Evolutionary conservation across 2,329 filamentous ascomycete genomes (phyloP).

Genomic region (Scedosporium boydii): DNA sequence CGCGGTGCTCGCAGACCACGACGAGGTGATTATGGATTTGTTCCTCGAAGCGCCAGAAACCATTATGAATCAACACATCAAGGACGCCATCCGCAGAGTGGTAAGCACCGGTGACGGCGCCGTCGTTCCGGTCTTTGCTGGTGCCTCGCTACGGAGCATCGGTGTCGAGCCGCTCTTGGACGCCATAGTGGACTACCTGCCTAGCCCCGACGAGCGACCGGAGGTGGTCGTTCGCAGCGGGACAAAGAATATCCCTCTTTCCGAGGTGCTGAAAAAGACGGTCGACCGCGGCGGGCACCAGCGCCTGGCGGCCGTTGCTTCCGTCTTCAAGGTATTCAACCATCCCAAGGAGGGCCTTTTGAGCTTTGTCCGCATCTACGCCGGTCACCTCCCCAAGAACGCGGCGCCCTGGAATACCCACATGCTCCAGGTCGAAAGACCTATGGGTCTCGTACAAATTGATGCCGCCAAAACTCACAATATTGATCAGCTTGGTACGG

Average conservation of each 20-base stretch:
- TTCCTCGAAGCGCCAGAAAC: conserved; percentile 74
- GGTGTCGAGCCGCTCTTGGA: conserved; percentile 89
- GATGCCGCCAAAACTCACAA: conserved; percentile 83
- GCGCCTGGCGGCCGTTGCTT: conserved; percentile 41
- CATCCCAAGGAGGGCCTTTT: conserved; percentile 78
- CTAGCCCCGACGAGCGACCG: conserved; percentile 70
- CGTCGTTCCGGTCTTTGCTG: conserved; percentile 82
- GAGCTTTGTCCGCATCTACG: conserved; percentile 88
- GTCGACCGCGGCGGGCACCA: conserved; percentile 25
- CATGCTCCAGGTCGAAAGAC: conserved; percentile 66
- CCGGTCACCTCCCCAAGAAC: conserved; percentile 67
- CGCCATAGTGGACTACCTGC: conserved; percentile 78
- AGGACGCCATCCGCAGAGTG: conserved; percentile 63
- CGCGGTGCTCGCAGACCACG: conserved; percentile 78
- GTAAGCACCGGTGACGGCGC: conserved; percentile 58
- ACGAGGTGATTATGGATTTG: conserved; percentile 75
- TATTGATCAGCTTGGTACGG: conserved; percentile 67
- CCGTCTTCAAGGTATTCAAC: conserved; percentile 91
- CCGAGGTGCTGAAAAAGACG: conserved; percentile 27
- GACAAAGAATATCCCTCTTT: conserved; percentile 29
- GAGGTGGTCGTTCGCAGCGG: conserved; percentile 69
- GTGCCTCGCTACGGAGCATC: conserved; percentile 87
- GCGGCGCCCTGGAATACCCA: conserved; percentile 80
- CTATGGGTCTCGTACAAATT: conserved; percentile 76
- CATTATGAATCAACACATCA: conserved; percentile 58